phyloP scores from a whole-genome alignment of 441 rosid genomes.

The Bruguiera hainesii region DNA sequence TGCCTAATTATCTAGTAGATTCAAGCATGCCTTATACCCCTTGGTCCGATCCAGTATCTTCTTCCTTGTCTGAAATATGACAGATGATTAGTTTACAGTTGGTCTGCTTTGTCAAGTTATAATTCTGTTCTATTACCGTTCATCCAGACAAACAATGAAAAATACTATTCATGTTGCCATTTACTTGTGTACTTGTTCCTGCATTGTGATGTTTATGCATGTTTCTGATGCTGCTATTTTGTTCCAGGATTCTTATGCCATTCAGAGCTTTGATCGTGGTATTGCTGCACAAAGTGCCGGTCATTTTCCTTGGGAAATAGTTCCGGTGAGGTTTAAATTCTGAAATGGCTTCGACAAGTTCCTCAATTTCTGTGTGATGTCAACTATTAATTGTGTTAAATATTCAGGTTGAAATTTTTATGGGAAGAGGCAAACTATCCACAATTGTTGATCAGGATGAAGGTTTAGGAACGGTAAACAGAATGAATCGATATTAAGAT shows the following conservation, averaged over 20 bases:
- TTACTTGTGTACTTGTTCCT: no score
- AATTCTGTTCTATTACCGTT: no score
- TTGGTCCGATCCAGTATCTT: not conserved
- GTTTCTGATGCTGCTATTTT: not conserved
- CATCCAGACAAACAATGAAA: no score
- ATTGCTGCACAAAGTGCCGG: slow-evolving; percentile 65
- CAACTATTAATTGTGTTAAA: slow-evolving; percentile 17
- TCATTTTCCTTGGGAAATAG: slow-evolving; percentile 80
- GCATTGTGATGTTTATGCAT: no score
- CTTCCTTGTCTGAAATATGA: not conserved
- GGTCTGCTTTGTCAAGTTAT: not conserved
- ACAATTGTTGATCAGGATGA: not conserved
- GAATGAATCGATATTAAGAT: no score
- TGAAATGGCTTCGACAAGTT: slow-evolving; percentile 15
- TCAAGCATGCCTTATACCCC: not conserved
- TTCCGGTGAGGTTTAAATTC: slow-evolving; percentile 44
- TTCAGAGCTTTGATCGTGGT: slow-evolving; percentile 75
- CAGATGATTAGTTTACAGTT: not conserved
- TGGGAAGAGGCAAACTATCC: slow-evolving; percentile 65
- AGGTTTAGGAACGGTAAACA: no score
- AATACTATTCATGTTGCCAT: no score
- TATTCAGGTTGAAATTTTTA: slow-evolving; percentile 69
- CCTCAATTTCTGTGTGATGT: slow-evolving; percentile 5
- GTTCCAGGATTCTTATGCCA: slow-evolving; percentile 78
- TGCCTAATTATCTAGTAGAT: no score